phyloP scores from a whole-genome alignment of 164 flowering plant genomes.

The Platanus orientalis region DNA sequence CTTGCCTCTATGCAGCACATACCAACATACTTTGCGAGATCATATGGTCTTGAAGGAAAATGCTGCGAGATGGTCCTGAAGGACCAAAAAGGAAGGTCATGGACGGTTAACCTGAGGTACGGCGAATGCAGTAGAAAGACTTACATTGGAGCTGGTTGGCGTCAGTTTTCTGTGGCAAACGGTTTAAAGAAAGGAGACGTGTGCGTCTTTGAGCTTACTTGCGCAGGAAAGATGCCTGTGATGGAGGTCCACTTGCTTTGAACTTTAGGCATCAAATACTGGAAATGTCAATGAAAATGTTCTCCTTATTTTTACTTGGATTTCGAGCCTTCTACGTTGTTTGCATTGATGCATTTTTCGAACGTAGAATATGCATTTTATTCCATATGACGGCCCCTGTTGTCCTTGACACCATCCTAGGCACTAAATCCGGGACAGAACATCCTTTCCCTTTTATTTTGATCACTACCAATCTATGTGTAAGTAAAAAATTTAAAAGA shows the following conservation, averaged over 20 bases:
- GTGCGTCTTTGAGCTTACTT: constrained; percentile 13
- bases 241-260: neutral
- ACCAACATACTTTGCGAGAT: constrained; percentile 4
- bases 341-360: too few relatives aligned
- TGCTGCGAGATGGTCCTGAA: constrained; percentile 6
- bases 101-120: constrained; percentile 1
- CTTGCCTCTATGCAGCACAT: constrained; percentile 16
- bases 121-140: neutral
- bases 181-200: constrained; percentile 12
- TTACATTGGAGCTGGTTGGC: constrained; percentile 17
- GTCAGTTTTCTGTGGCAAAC: constrained; percentile 1
- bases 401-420: too few relatives aligned
- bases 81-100: constrained; percentile 10
- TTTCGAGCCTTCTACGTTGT: too few relatives aligned
- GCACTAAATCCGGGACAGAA: too few relatives aligned
- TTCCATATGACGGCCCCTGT: too few relatives aligned
- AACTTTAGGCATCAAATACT: too few relatives aligned
- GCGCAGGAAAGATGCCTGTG: neutral
- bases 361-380: too few relatives aligned
- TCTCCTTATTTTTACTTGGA: too few relatives aligned
- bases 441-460: too few relatives aligned
- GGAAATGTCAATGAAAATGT: too few relatives aligned
- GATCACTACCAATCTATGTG: too few relatives aligned
- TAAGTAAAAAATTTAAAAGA: too few relatives aligned
- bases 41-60: constrained; percentile 6